Evolutionary conservation across 305 asterid genomes (phyloP), one percentile per base, ranked within the genome.

Genomic region (Fraxinus floribunda): DNA sequence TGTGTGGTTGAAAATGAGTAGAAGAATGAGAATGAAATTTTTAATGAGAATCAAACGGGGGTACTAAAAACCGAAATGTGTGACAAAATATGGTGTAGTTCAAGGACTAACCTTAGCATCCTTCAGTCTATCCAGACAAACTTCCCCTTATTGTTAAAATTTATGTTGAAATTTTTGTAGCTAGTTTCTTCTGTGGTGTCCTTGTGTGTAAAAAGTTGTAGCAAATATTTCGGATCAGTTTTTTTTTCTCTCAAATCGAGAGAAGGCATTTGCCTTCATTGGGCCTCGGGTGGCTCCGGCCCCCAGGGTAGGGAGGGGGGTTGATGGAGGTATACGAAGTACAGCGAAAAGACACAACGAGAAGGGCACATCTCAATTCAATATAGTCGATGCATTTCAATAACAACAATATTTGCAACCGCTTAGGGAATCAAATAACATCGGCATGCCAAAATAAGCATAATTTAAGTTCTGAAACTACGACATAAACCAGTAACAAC

Each of bases 391-490:
- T 8, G 9, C 46, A 39, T 8, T 39, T 39, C 46, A 39, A 39
- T 39, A 39, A 39, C 46, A 39, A 39, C 13, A 39, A 1, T 8
- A 39, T 39, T 39, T 39, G 11, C 46, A 8, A 39, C 11, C 46
- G 46, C 46, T 39, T 62, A 86, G 86, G 15, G 9, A 34, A 80
- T 71, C 86, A 80, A 74, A 83, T 15, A 24, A 78, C 35, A 78
- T 26, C 79, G 4, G 38, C 18, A 80, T 6, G 55, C 38, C 38
- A 72, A 34, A 71, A 71, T 41, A n/a, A 79, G 34, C 75, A 13
- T 4, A 70, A 70, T 11, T 26, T 13, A 30, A 70, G 39, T 30
- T 26, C 20, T 29, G 39, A 11, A 29, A 68, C n/a, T 24, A 29
- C 75, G 1, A 68, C 75, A 68, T 4, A 29, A 29, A 62, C 16